Base-by-base conservation (phyloP, 2,329 filamentous ascomycete genomes). In the Hymenoscyphus fraxineus region DNA sequence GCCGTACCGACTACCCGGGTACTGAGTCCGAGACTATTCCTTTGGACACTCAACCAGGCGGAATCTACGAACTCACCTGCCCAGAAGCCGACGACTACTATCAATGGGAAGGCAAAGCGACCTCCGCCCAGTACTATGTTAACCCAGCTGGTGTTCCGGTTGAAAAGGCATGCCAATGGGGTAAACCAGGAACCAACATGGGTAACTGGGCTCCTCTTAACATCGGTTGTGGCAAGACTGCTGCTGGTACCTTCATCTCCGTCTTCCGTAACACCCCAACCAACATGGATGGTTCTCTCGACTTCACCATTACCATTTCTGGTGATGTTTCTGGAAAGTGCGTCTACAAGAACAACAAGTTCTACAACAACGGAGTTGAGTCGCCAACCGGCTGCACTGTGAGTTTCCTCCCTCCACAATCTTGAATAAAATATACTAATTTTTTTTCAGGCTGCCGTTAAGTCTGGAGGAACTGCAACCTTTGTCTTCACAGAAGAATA, bases 1-100 rank as follows among this genome's bases (percentile, higher is more conserved):
- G 95, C 86, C 92, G 92, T 77, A 98, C 95, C 69, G 93, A 97
- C 77, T 99, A 99, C 80, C 95, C 95, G 67, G 94, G 93, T 75
- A 93, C 88, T 65, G 95, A 99, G 81, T 83, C 83, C 72, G 94
- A 97, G 87, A 91, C 90, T 62, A 84, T 98, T 65, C 91, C 94
- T 57, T 80, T 93, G 58, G 79, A 86, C 64, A 82, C 89, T 55
- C 69, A 77, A 5, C 79, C 90, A 61, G 90, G 90, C 65, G 73
- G 78, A 59, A 83, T 79, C 32, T 80, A 86, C 66, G 78, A 82
- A 41, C 80, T 99, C 69, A 92, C 91, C 75, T 94, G 92, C 81
- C 90, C 94, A 58, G 80, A 89, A 69, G 86, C 88, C 66, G 75
- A 77, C 59, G 82, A 80, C 60, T 96, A 94, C 82, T 98, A 93